Conservation (phyloP, 768 basidiomycete species). For the Collybia sp. region DNA sequence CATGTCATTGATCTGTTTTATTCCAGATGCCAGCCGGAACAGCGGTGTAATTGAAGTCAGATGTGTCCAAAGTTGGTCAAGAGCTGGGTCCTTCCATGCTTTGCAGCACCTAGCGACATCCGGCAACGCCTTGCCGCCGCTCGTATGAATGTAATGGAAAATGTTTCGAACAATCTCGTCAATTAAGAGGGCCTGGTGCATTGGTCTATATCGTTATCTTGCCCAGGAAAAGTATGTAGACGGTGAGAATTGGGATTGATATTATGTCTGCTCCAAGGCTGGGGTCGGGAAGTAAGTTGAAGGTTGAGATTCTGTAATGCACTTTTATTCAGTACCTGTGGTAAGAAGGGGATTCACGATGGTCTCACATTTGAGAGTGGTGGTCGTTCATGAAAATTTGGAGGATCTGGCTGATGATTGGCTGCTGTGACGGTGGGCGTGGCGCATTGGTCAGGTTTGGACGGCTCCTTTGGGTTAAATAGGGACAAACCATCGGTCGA, state of each 20-base stretch:
- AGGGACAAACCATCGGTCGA: too few species aligned
- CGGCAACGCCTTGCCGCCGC: conserved; percentile 24
- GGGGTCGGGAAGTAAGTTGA: too few species aligned
- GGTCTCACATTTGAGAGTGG: too few species aligned
- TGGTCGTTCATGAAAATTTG: not conserved
- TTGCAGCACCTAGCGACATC: conserved; percentile 35
- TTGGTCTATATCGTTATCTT: conserved; percentile 9
- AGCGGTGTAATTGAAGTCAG: conserved; percentile 37
- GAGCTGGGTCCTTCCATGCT: conserved; percentile 44
- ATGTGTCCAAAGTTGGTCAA: conserved; percentile 41
- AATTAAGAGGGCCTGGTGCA: conserved; percentile 41
- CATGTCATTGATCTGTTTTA: conserved; percentile 19
- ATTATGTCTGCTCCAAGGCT: too few species aligned
- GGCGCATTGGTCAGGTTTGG: too few species aligned
- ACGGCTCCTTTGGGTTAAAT: too few species aligned
- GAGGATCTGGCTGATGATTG: too few species aligned
- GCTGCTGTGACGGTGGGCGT: not conserved
- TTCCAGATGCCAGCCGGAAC: conserved; percentile 30
- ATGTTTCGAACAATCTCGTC: conserved; percentile 46
- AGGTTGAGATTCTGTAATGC: too few species aligned
- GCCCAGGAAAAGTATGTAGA: not conserved
- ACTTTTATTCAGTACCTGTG: too few species aligned
- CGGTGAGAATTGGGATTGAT: too few species aligned
- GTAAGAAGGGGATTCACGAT: too few species aligned
- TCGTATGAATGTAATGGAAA: conserved; percentile 25